Evolutionary conservation across 1,284 basidiomycete genomes (phyloP), one percentile per base, ranked within the genome.

Genomic region (Pyrrhoderma noxium): DNA sequence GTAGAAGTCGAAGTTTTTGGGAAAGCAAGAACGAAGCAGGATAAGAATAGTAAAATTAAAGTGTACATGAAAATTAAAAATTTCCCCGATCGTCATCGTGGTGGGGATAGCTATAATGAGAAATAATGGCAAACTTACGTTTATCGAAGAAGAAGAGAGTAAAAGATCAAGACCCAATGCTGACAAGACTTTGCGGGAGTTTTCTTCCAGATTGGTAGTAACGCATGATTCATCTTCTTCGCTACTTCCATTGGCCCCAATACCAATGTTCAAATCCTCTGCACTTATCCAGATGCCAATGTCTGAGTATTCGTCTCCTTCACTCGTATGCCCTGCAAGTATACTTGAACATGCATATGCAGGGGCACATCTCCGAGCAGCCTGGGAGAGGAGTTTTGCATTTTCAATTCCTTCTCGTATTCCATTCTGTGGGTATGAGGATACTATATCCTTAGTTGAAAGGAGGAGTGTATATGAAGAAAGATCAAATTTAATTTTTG

Each of bases 301-400:
- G 54, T 80, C 77, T 2, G 71, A 71, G 43, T 68, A 75, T 48
- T 80, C 78, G 55, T 79, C 78, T 54, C 70, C 71, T 55, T 82
- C 79, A 57, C 71, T 78, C 11, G 68, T 63, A 41, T 68, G 67
- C 1, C 79, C 79, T 0, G 72, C 73, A 14, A 81, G 68, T 42
- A 80, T 64, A 59, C 76, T 80, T 11, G 74, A 72, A 59, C 70
- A 75, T 8, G 66, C 61, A 16, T 67, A 61, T 14, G 68, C 65
- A 35, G 61, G 62, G 0, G 77, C 73, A 3, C 67, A 63, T 1
- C 56, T 57, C 41, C 71, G 67, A 5, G 76, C 74, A 25, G 61
- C 58, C 8, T 58, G 55, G 8, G 67, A 70, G 46, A 80, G 69
- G 16, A 59, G 54, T 11, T 23, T 41, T 21, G 45, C 35, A 31